These are phyloP conservation scores for Glarea lozoyensis DNA, from an alignment of 495 filamentous ascomycete species.

Conservation along the genomic window DNA sequence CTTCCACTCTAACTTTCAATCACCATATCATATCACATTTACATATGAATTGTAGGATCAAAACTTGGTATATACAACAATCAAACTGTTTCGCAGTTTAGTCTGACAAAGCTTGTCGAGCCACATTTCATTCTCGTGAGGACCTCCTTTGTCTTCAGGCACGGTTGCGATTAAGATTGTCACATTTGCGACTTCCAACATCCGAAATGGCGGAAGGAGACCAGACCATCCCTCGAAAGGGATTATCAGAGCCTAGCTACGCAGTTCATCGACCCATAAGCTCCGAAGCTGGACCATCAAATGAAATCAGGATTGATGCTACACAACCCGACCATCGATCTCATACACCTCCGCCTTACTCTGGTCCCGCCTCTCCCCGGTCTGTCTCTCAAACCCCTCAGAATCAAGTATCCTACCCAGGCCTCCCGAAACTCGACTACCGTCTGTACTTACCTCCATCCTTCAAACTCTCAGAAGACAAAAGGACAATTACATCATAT, in stretches of 20 bases:
- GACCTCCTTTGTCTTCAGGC: no score
- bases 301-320: slow-evolving; percentile 1
- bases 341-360: slow-evolving; percentile 36
- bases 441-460: slow-evolving; percentile 37
- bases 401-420: slow-evolving; percentile 22
- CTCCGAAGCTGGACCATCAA: neutral
- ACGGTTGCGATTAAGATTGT: no score
- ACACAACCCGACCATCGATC: slow-evolving; percentile 5
- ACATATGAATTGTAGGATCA: no score
- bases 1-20: no score
- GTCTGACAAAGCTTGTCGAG: no score
- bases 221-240: slow-evolving; percentile 10
- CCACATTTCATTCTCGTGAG: no score
- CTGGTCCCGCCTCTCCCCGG: slow-evolving; percentile 28
- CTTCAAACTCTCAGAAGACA: slow-evolving; percentile 37
- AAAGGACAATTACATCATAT: slow-evolving; percentile 34
- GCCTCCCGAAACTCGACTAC: slow-evolving; percentile 41
- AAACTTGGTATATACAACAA: no score
- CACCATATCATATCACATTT: no score
- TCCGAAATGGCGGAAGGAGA: no score
- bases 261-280: slow-evolving; percentile 11
- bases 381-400: no score
- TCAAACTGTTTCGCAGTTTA: no score
- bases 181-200: no score
- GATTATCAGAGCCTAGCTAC: slow-evolving; percentile 9